Evolutionary conservation across 1,284 basidiomycete genomes (phyloP).

Genomic region (Pyrrhoderma noxium): DNA sequence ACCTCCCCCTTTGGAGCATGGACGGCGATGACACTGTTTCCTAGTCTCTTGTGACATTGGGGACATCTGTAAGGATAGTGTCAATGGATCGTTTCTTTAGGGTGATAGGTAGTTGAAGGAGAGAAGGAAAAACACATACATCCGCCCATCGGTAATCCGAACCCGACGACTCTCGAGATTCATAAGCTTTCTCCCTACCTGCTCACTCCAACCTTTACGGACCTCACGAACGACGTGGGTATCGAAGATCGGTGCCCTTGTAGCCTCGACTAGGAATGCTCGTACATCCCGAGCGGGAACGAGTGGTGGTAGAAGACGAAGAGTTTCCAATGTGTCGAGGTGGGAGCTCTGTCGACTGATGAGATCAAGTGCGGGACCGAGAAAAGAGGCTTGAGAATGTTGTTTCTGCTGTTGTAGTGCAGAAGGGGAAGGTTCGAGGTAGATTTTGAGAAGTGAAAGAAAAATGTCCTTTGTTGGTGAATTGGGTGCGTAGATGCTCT

Average conservation of each 20-base stretch:
- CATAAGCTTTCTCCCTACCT: constrained; percentile 67
- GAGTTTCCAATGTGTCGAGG: constrained; percentile 72
- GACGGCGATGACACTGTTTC: constrained; percentile 91
- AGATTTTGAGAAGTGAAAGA: constrained; percentile 80
- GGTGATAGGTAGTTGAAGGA: neutral
- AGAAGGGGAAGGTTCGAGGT: constrained; percentile 61
- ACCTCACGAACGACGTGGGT: constrained; percentile 61
- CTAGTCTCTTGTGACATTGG: constrained; percentile 91
- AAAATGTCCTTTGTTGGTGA: constrained; percentile 63
- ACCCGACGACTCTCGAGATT: constrained; percentile 74
- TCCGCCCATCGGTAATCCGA: constrained; percentile 85
- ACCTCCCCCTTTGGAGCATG: constrained; percentile 89
- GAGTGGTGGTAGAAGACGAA: constrained; percentile 83
- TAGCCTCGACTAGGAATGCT: constrained; percentile 72
- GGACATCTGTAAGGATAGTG: constrained; percentile 65
- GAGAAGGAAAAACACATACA: constrained; percentile 44
- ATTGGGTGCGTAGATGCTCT: constrained; percentile 62
- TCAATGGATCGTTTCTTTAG: constrained; percentile 1
- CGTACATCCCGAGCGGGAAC: constrained; percentile 75
- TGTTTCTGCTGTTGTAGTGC: constrained; percentile 23
- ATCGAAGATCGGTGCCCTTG: constrained; percentile 64
- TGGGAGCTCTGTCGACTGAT: constrained; percentile 79
- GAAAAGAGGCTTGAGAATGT: constrained; percentile 37
- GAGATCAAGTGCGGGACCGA: constrained; percentile 76
- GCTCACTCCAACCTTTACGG: constrained; percentile 62